Conservation (phyloP, 805 yeast genomes). For the Kodamaea restingae region DNA sequence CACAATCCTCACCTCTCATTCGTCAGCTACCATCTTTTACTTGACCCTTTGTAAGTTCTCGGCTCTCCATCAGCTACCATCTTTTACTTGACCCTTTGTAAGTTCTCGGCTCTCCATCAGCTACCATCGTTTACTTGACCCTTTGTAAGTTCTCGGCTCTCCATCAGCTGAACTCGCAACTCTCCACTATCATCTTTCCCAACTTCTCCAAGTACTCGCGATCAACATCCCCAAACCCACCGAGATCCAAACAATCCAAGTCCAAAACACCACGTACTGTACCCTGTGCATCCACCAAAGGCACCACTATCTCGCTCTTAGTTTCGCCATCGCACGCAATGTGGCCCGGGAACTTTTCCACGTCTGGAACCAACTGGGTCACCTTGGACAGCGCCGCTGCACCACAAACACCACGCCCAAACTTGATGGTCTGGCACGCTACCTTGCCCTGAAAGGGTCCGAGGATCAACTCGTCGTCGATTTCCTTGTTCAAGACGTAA, state of each 20-base stretch:
- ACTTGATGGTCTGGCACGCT: slow-evolving; percentile 79
- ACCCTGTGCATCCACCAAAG: slow-evolving; percentile 39
- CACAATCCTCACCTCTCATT: no score
- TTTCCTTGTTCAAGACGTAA: slow-evolving; percentile 51
- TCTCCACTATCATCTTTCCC: slow-evolving; percentile 44
- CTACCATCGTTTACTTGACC: no score
- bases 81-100: no score
- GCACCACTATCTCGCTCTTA: slow-evolving; percentile 89
- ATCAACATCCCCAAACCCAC: slow-evolving; percentile 70
- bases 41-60: no score
- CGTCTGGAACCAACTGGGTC: slow-evolving; percentile 79
- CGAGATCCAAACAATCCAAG: slow-evolving; percentile 64
- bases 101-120: no score
- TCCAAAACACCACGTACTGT: slow-evolving; percentile 73
- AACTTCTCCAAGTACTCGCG: slow-evolving; percentile 54
- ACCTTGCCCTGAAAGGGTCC: slow-evolving; percentile 98
- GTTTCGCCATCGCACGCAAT: slow-evolving; percentile 98
- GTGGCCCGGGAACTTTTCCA: slow-evolving; percentile 79
- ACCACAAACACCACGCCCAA: slow-evolving; percentile 93
- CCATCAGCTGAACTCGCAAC: no score
- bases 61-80: no score
- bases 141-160: no score
- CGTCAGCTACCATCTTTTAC: no score
- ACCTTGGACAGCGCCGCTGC: slow-evolving; percentile 55
- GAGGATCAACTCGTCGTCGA: slow-evolving; percentile 49